Evolutionary conservation across 1,139 yeast species (phyloP), one percentile per base, ranked within the genome.

Genomic region (Hansenula sp.): DNA sequence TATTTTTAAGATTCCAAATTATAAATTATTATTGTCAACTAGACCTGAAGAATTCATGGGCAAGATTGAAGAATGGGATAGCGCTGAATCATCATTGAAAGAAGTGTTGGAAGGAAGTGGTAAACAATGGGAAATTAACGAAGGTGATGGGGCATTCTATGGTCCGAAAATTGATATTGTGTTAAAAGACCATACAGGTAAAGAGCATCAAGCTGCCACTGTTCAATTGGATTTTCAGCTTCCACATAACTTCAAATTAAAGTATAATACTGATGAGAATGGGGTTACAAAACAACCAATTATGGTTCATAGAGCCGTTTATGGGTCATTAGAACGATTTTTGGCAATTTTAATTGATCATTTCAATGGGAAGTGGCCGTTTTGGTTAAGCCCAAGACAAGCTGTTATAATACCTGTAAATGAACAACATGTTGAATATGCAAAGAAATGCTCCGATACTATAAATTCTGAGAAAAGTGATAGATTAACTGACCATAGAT

Each of bases 121-220:
- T 8, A 74, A 76, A 34, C 62, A 70, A 25, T 91, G 96, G 96
- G 71, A 76, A 41, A 57, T 88, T 12, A 84, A 90, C 51, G 86
- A 81, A 46, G 96, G 96, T 16, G 99, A 93, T 65, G 99, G 99
- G 46, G 99, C 99, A 0, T 93, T 93, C 66, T 93, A 93, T 63
- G 99, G 99, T 1, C 99, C 99, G 25, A 85, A 85, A 65, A 89
- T 93, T 53, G 99, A 93, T 62, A 79, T 93, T 40, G 74, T 88
- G 59, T 79, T 93, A 41, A 80, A 82, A 16, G 99, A 94, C 66
- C 90, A 90, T 36, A 79, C 79, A 41, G 82, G 81, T 8, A 90
- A 91, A 60, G 78, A 81, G 60, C 97, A 90, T 62, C 99, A 93
- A 64, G 89, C 95, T 37, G 99, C 98, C 13, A 93, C 99, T 0